phyloP scores from a whole-genome alignment of 495 filamentous ascomycete species.

The Penicillium longicatenatum region DNA sequence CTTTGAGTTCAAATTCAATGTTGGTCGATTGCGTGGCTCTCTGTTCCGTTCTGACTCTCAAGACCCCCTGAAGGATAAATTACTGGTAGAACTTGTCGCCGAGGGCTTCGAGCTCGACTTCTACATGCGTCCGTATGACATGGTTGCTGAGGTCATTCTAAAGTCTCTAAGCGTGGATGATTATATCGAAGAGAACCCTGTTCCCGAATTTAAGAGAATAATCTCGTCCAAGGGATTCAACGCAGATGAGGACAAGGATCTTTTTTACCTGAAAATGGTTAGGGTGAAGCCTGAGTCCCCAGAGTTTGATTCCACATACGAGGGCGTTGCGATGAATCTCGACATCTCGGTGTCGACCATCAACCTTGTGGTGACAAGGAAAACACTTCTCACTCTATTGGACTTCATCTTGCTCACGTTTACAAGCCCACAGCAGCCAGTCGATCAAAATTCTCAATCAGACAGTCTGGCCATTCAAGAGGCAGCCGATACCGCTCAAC shows the following conservation, averaged over 20 bases:
- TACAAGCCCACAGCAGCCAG: slow-evolving; percentile 64
- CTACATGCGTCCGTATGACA: slow-evolving; percentile 84
- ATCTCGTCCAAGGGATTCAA: slow-evolving; percentile 82
- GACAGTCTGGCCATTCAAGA: slow-evolving; percentile 50
- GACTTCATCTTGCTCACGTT: slow-evolving; percentile 97
- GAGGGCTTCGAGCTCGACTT: slow-evolving; percentile 86
- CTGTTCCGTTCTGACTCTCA: slow-evolving; percentile 85
- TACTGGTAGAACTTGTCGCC: slow-evolving; percentile 88
- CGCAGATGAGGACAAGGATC: slow-evolving; percentile 71
- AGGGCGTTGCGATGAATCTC: slow-evolving; percentile 90
- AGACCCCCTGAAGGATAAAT: slow-evolving; percentile 70
- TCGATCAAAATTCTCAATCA: slow-evolving; percentile 31
- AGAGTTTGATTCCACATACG: slow-evolving; percentile 86
- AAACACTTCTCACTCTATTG: slow-evolving; percentile 88
- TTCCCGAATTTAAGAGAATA: slow-evolving; percentile 94
- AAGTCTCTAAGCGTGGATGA: slow-evolving; percentile 91
- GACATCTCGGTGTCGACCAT: slow-evolving; percentile 93
- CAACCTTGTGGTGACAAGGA: slow-evolving; percentile 90
- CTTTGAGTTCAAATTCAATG: slow-evolving; percentile 95
- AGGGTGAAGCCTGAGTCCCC: slow-evolving; percentile 90
- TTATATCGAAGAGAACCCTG: slow-evolving; percentile 84
- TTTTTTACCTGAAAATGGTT: slow-evolving; percentile 85
- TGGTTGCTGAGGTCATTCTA: slow-evolving; percentile 86
- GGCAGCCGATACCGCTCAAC: slow-evolving; percentile 39
- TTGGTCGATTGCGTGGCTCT: slow-evolving; percentile 89